phyloP scores from a whole-genome alignment of 306 rosid genomes.

The Gleditsia sinensis region DNA sequence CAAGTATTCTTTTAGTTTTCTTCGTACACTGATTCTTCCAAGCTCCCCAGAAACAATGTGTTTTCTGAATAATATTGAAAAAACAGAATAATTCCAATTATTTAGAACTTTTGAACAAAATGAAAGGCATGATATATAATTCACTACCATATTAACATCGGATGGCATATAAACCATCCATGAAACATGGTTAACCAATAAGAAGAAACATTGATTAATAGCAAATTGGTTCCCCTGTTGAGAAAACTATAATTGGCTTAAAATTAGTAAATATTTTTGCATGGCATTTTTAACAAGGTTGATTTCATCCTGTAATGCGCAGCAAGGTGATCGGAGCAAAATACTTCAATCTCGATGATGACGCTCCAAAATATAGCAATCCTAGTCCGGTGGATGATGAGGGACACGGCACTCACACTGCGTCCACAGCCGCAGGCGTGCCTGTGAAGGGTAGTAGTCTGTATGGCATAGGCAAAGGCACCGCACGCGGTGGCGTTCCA shows the following conservation, averaged over 20 bases:
- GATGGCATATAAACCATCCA: too few relatives aligned
- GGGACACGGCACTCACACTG: constrained; percentile 84
- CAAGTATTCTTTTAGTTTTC: constrained; percentile 45
- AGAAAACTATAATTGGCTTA: too few relatives aligned
- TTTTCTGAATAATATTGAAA: neutral
- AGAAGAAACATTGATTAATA: too few relatives aligned
- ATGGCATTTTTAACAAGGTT: too few relatives aligned
- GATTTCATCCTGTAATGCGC: neutral
- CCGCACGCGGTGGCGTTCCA: constrained; percentile 82
- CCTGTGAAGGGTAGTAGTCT: constrained; percentile 59
- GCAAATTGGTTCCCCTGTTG: too few relatives aligned
- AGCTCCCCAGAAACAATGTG: neutral
- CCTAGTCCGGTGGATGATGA: constrained; percentile 62
- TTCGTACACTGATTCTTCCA: neutral
- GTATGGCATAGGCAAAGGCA: constrained; percentile 70
- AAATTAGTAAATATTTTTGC: too few relatives aligned
- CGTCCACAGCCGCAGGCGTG: constrained; percentile 65
- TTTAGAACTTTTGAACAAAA: neutral
- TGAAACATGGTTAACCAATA: too few relatives aligned
- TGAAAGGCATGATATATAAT: too few relatives aligned
- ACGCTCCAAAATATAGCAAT: neutral
- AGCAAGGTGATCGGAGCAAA: constrained; percentile 83
- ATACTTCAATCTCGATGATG: constrained; percentile 47
- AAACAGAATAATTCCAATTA: neutral
- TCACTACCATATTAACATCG: too few relatives aligned